Evolutionary conservation across 148 eudicot genomes (phyloP).

Genomic region (Nepenthes mirabilis): DNA sequence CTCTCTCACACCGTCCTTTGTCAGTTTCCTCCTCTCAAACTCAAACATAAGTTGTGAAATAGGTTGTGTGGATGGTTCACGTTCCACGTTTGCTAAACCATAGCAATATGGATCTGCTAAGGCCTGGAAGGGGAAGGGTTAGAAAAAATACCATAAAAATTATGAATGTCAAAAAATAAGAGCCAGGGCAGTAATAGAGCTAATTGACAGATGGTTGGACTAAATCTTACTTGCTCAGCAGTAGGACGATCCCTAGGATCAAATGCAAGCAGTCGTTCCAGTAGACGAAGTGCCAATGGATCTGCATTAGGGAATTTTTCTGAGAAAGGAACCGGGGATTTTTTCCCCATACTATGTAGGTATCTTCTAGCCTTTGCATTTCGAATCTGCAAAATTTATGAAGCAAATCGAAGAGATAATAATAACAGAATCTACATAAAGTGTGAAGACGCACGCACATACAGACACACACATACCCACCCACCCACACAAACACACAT

Average conservation of each 20-base stretch:
- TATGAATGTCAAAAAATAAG: not conserved
- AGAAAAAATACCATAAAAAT: not conserved
- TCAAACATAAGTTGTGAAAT: constrained; percentile 46
- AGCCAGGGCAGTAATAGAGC: too few species aligned
- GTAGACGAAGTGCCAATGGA: constrained; percentile 29
- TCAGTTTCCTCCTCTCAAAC: constrained; percentile 36
- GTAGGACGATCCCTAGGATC: constrained; percentile 32
- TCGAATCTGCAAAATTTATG: constrained; percentile 28
- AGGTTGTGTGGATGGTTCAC: constrained; percentile 36
- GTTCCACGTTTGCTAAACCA: constrained; percentile 33
- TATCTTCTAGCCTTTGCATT: constrained; percentile 40
- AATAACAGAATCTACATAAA: not conserved
- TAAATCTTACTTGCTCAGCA: constrained; percentile 25
- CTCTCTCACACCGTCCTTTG: constrained; percentile 44
- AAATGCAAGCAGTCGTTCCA: constrained; percentile 34
- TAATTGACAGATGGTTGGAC: not conserved
- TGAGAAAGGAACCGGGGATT: constrained; percentile 24
- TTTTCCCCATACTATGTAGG: constrained; percentile 29
- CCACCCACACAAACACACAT: too few species aligned
- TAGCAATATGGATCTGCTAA: constrained; percentile 37
- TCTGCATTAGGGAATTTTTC: constrained; percentile 28
- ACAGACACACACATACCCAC: too few species aligned
- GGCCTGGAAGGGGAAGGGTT: constrained; percentile 13
- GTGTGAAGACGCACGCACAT: not conserved
- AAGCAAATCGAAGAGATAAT: not conserved